phyloP scores from a whole-genome alignment of 164 flowering plant genomes.

The Cinnamomum micranthum region DNA sequence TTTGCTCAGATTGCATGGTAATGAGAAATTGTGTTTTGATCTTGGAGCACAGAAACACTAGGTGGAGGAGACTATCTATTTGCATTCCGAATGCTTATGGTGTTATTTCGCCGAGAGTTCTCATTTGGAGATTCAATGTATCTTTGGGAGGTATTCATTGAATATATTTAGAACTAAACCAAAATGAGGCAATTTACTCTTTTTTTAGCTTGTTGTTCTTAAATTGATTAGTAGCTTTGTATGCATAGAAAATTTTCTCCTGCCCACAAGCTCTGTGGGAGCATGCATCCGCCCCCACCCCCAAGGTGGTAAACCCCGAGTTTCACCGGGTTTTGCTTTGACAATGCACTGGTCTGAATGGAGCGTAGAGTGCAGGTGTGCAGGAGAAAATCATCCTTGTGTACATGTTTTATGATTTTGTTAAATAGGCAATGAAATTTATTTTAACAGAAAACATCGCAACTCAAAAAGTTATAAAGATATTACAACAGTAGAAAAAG shows the following conservation, averaged over 20 bases:
- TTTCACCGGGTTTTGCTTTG: too few relatives aligned
- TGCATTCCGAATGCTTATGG: constrained; percentile 99
- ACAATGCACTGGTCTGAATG: too few relatives aligned
- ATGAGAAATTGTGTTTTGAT: constrained; percentile 5
- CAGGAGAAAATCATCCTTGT: too few relatives aligned
- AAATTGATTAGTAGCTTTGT: neutral
- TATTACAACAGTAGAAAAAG: too few relatives aligned
- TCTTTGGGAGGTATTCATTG: constrained; percentile 87
- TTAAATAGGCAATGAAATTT: too few relatives aligned
- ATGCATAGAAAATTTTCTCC: neutral
- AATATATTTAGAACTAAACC: neutral
- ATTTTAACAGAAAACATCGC: too few relatives aligned
- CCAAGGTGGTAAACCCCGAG: too few relatives aligned
- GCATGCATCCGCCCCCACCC: too few relatives aligned
- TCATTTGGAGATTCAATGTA: constrained; percentile 90
- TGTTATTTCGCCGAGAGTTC: constrained; percentile 93
- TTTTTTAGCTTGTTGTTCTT: neutral
- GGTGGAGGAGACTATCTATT: constrained; percentile 98
- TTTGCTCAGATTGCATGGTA: constrained; percentile 7
- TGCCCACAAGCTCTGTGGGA: too few relatives aligned
- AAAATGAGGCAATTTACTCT: neutral
- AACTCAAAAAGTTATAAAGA: too few relatives aligned
- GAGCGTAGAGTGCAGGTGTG: too few relatives aligned
- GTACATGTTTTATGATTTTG: too few relatives aligned
- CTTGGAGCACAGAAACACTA: constrained; percentile 57